Evolutionary conservation across 2,329 filamentous ascomycete species (phyloP), one percentile per base, ranked within the genome.

Genomic region (Colletotrichum australisinense): DNA sequence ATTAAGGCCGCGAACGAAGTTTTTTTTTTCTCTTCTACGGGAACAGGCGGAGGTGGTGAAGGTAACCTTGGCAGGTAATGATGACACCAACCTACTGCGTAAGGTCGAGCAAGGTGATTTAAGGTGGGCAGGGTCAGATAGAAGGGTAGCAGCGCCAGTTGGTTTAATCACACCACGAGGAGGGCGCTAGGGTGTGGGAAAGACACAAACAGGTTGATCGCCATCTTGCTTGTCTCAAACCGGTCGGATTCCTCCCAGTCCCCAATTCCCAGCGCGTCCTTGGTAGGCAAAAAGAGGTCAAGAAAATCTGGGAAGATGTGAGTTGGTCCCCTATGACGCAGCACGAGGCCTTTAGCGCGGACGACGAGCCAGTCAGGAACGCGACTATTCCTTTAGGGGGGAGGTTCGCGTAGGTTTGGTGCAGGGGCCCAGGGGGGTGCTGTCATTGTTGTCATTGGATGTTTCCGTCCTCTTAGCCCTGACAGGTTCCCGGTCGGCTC

Each of bases 251-350:
- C 46, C 28, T 16, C 8, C 19, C 49, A 28, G 22, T 35, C 32
- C 38, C 5, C 19, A 49, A 28, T 19, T 35, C 32, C 38, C 38
- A 42, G 38, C 6, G 14, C 38, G 14, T 42, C 14, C 38, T 19
- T 19, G 38, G 38, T 49, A n/a, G 6, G 19, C 4, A 2, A 49
- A 49, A n/a, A 42, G 16, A 42, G 32, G 24, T 57, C 52, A 57
- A 57, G 46, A 52, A 38, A 53, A 57, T 30, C 49, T 16, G 26
- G 42, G 19, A n/a, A 56, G 42, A 55, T 35, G 26, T 32, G 12
- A 38, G 28, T 42, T 49, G 69, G 63, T 67, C 69, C 63, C 69
- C 35, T 71, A 71, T 71, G 69, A 71, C 69, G 69, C 46, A 71
- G 42, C 42, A 28, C 22, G 9, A 24, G 8, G 8, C 19, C 35